Percentiles rank a stretch among this genome's conserved stretches.
Evolutionary conservation across 2,329 filamentous ascomycete species (phyloP).

Genomic region (Exophiala spinifera): DNA sequence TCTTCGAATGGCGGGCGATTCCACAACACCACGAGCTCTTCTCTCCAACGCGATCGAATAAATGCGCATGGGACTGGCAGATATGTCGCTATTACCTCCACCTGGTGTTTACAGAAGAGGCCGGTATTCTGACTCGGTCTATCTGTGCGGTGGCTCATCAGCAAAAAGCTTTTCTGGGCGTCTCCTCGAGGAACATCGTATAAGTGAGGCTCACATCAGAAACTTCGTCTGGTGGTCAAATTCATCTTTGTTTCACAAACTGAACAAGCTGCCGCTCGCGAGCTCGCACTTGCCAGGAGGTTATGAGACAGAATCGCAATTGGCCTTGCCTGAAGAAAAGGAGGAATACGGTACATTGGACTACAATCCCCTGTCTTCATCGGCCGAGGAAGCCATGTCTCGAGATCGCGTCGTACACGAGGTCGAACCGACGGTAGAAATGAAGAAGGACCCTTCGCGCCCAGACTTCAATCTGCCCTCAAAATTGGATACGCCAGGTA

Average conservation of each 20-base stretch:
- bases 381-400: neutral
- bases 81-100: neutral
- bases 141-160: conserved; percentile 11
- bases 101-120: conserved; percentile 1
- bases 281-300: conserved; percentile 10
- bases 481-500: neutral
- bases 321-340: neutral
- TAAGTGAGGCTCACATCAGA: conserved; percentile 10
- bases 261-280: conserved; percentile 4
- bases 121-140: conserved; percentile 1
- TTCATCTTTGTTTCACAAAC: conserved; percentile 5
- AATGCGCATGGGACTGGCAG: too few relatives aligned
- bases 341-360: neutral
- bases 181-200: neutral
- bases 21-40: too few relatives aligned
- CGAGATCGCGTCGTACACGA: neutral
- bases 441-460: neutral
- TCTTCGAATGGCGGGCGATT: too few relatives aligned
- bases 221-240: conserved; percentile 11
- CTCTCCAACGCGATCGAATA: neutral
- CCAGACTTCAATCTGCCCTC: neutral
- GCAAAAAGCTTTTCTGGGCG: conserved; percentile 11
- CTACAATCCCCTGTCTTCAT: neutral
- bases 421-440: neutral
- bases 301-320: neutral